Conservation (phyloP, 108 stramenopile species). For the Nannochloropsis salina region DNA sequence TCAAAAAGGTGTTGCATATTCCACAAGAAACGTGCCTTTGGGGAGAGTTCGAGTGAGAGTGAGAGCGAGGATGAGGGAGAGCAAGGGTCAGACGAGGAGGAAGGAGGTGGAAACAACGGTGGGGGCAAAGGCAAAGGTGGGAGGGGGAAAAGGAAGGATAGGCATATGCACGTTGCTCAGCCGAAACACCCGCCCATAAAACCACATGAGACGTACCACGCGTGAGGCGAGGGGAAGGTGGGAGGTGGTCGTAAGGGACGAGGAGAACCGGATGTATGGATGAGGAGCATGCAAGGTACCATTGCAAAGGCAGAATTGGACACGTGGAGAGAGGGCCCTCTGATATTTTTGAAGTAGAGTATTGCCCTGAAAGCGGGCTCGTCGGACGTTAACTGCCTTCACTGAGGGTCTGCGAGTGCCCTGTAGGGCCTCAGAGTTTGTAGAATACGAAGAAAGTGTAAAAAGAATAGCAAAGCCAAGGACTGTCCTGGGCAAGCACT, state of each 20-base stretch:
- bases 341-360: too few species aligned
- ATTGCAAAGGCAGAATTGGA: too few species aligned
- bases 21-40: constrained; percentile 76
- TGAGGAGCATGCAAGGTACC: too few species aligned
- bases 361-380: too few species aligned
- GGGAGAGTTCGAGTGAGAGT: constrained; percentile 70
- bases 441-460: not conserved
- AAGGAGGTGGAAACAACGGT: not conserved
- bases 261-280: too few species aligned
- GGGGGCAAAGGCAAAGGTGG: not conserved
- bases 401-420: too few species aligned
- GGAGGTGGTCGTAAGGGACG: too few species aligned
- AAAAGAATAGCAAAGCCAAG: not conserved
- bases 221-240: not conserved
- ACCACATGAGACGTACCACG: not conserved
- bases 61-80: constrained; percentile 31
- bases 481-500: too few species aligned
- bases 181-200: constrained; percentile 21
- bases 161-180: not conserved
- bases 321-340: too few species aligned
- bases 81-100: not conserved
- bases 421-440: too few species aligned
- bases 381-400: too few species aligned
- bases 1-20: constrained; percentile 85
- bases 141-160: not conserved